A percentile compares a stretch with the other conserved stretches of the same genome.
These are phyloP conservation scores for Magnaporthales sp. DNA, from an alignment of 2,329 filamentous ascomycete species.

Conservation along the genomic window DNA sequence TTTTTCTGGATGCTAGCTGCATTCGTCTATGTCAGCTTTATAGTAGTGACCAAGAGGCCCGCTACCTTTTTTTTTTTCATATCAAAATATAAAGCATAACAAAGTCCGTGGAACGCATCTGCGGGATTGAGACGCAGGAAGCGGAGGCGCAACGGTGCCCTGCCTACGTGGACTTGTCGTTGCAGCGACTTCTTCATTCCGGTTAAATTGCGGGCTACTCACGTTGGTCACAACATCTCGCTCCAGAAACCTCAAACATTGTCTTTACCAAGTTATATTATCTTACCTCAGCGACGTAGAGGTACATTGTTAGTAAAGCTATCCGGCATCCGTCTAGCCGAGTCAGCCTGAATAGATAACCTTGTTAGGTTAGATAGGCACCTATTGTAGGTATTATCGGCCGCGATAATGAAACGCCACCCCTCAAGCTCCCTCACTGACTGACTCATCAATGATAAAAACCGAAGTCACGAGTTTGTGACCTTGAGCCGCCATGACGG, in stretches of 20 bases:
- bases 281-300: too few relatives aligned
- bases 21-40: too few relatives aligned
- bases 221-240: background rate
- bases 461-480: background rate
- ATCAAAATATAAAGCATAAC: background rate
- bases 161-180: background rate
- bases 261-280: background rate
- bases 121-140: background rate
- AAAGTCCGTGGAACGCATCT: background rate
- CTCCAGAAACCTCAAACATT: background rate
- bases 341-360: too few relatives aligned
- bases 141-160: background rate
- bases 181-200: background rate
- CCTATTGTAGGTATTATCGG: background rate
- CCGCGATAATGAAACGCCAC: background rate
- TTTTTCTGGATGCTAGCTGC: too few relatives aligned
- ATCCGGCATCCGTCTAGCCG: too few relatives aligned
- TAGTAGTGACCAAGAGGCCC: too few relatives aligned
- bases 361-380: too few relatives aligned
- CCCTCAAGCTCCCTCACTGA: background rate
- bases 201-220: too few relatives aligned
- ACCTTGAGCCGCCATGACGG: background rate
- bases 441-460: background rate
- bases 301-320: too few relatives aligned
- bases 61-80: too few relatives aligned